A percentile compares a stretch with the other conserved stretches of the same genome.
These are phyloP conservation scores for Barnettozyma populi DNA, from an alignment of 805 yeast genomes.

Conservation along the genomic window DNA sequence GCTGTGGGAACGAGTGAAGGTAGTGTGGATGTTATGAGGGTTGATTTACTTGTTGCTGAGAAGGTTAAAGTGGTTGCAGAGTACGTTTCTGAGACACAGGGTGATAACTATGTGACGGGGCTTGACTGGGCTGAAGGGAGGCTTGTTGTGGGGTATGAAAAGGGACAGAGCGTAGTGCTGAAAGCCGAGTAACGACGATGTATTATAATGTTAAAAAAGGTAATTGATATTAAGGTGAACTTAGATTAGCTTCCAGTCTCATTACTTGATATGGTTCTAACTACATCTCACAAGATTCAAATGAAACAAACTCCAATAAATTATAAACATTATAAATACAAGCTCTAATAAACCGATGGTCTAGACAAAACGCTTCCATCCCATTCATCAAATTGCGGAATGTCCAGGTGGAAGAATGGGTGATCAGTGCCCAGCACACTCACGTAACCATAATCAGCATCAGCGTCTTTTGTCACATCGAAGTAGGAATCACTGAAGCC, in stretches of 20 bases:
- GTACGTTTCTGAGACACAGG: slow-evolving; percentile 9
- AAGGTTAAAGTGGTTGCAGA: slow-evolving; percentile 18
- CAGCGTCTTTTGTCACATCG: slow-evolving; percentile 21
- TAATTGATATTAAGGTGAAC: neutral
- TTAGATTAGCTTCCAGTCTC: neutral
- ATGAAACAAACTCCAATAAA: neutral
- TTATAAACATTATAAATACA: neutral
- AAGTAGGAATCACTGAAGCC: slow-evolving; percentile 15
- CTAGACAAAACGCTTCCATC: slow-evolving; percentile 5
- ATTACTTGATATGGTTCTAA: no score
- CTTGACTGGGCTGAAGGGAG: slow-evolving; percentile 5
- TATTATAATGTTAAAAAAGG: neutral
- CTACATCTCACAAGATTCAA: neutral
- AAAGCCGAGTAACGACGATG: neutral
- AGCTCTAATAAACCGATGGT: neutral
- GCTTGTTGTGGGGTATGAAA: slow-evolving; percentile 1
- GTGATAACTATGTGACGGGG: slow-evolving; percentile 5
- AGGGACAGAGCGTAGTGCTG: slow-evolving; percentile 1
- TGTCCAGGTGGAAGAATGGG: slow-evolving; percentile 75
- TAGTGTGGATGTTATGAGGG: slow-evolving; percentile 47
- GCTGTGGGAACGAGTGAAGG: slow-evolving; percentile 70
- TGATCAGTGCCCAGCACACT: slow-evolving; percentile 61
- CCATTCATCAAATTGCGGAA: slow-evolving; percentile 40
- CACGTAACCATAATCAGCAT: slow-evolving; percentile 31
- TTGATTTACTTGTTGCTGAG: slow-evolving; percentile 19